Evolutionary conservation across 1,139 yeast genomes (phyloP).

Genomic region (Debaryomyces robertsiae): DNA sequence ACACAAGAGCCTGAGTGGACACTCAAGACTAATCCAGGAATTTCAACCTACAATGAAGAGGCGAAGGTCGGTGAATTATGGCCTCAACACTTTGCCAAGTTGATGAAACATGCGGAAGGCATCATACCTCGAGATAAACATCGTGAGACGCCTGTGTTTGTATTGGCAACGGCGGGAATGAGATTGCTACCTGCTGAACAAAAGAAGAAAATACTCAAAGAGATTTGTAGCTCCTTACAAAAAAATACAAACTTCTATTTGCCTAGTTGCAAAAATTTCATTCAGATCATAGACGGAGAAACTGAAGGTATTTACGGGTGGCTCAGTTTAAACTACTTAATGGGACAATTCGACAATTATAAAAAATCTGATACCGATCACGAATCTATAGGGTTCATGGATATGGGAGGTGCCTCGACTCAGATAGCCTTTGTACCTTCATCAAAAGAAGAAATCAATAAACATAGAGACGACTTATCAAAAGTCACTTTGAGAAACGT

Average conservation of each 20-base stretch:
- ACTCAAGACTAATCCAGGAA: slow-evolving; percentile 66
- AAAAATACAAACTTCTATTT: slow-evolving; percentile 53
- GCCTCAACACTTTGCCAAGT: slow-evolving; percentile 57
- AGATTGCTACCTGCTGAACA: slow-evolving; percentile 55
- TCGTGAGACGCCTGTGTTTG: slow-evolving; percentile 65
- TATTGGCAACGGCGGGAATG: slow-evolving; percentile 86
- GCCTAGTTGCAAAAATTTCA: slow-evolving; percentile 57
- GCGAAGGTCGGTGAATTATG: slow-evolving; percentile 52
- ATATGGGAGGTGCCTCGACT: slow-evolving; percentile 89
- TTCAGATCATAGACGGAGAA: slow-evolving; percentile 77
- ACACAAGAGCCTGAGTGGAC: slow-evolving; percentile 62
- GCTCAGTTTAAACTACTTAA: slow-evolving; percentile 70
- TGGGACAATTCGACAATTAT: slow-evolving; percentile 55
- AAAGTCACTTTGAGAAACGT: slow-evolving; percentile 56
- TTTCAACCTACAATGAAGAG: slow-evolving; percentile 55
- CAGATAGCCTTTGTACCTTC: slow-evolving; percentile 80
- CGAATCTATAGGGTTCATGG: slow-evolving; percentile 79
- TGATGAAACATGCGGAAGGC: slow-evolving; percentile 59
- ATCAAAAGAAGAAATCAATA: slow-evolving; percentile 47
- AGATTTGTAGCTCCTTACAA: slow-evolving; percentile 53
- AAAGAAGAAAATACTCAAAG: slow-evolving; percentile 47
- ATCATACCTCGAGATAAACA: slow-evolving; percentile 59
- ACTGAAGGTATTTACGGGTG: slow-evolving; percentile 83
- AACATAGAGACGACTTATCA: slow-evolving; percentile 66
- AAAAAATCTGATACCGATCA: slow-evolving; percentile 34